Evolutionary conservation across 495 filamentous ascomycete species (phyloP).

Genomic region (Trichoderma virens): DNA sequence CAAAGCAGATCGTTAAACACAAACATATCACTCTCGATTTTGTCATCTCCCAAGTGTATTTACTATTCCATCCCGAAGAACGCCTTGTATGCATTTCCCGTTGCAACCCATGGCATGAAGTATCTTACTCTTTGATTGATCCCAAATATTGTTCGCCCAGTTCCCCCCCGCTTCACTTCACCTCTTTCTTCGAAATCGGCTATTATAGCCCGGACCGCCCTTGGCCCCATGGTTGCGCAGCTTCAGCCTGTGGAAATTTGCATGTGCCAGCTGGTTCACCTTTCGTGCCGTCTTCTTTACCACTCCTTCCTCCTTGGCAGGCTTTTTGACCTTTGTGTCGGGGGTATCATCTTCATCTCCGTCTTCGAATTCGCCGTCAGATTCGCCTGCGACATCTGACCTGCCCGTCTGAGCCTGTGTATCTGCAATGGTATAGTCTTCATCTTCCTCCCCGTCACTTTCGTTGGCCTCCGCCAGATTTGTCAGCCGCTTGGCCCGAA

Average conservation of each 20-base stretch:
- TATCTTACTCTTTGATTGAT: too few relatives aligned
- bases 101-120: neutral
- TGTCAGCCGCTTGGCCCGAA: conserved; percentile 31
- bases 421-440: conserved; percentile 30
- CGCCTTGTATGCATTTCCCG: neutral
- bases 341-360: conserved; percentile 23
- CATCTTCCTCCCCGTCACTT: conserved; percentile 2
- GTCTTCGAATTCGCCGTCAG: conserved; percentile 21
- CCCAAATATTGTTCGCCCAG: neutral
- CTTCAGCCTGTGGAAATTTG: conserved; percentile 79
- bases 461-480: conserved; percentile 20
- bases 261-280: conserved; percentile 64
- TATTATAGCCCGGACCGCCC: conserved; percentile 39
- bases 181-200: conserved; percentile 40
- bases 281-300: conserved; percentile 57
- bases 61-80: neutral
- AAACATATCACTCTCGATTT: neutral
- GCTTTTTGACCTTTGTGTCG: conserved; percentile 22
- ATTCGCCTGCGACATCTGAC: conserved; percentile 12
- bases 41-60: neutral
- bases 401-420: conserved; percentile 13
- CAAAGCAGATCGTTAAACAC: neutral
- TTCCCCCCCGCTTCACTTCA: conserved; percentile 14
- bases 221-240: conserved; percentile 55
- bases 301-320: conserved; percentile 34